A percentile compares a stretch with the other conserved stretches of the same genome.
Conservation (phyloP, 1,284 basidiomycete genomes). For the Porphyrellus sp. region DNA sequence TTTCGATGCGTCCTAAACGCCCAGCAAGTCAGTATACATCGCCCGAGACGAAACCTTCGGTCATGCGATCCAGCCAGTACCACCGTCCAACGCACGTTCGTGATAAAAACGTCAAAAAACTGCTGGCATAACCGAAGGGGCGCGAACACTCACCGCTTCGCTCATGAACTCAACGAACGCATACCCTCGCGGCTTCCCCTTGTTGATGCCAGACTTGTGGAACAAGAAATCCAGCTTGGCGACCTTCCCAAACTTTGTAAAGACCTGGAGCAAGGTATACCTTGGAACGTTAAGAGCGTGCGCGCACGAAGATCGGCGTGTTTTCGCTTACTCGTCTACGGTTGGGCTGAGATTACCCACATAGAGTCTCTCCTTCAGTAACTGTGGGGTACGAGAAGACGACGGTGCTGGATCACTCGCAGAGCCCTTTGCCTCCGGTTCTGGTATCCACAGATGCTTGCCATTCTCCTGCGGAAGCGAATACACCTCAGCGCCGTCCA, state of each 20-base stretch:
- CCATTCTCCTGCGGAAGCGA: constrained; percentile 9
- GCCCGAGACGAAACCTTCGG: constrained; percentile 17
- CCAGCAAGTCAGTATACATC: constrained; percentile 23
- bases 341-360: constrained; percentile 87
- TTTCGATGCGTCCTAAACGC: constrained; percentile 74
- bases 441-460: constrained; percentile 35
- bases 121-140: constrained; percentile 20
- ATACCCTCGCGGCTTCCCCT: constrained; percentile 92
- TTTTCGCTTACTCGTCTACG: constrained; percentile 78
- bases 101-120: constrained; percentile 40
- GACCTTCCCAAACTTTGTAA: constrained; percentile 88
- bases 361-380: constrained; percentile 75
- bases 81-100: constrained; percentile 46
- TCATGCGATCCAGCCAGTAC: constrained; percentile 18
- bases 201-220: constrained; percentile 86
- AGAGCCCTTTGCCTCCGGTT: constrained; percentile 23
- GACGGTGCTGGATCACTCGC: constrained; percentile 21
- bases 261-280: constrained; percentile 84
- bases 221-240: constrained; percentile 92
- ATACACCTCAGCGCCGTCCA: constrained; percentile 10
- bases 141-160: constrained; percentile 65
- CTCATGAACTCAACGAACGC: constrained; percentile 88
- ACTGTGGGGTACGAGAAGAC: constrained; percentile 30
- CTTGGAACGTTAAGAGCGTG: constrained; percentile 40
- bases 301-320: constrained; percentile 1